phyloP scores from a whole-genome alignment of 768 basidiomycete genomes.

The Pleurotus giganteus region DNA sequence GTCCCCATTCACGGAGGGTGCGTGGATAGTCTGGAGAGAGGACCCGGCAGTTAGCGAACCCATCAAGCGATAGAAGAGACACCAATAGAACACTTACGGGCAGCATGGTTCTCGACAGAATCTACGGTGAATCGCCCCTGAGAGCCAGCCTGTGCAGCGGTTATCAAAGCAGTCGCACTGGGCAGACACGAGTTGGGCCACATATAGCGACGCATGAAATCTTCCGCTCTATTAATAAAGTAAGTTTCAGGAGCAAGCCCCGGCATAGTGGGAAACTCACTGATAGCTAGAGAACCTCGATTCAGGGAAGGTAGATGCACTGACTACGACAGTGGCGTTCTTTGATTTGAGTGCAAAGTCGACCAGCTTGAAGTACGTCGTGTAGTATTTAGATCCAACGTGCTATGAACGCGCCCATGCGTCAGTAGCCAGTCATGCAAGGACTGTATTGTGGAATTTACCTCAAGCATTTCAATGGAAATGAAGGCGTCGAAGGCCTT shows the following conservation, averaged over 20 bases:
- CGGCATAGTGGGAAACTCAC: conserved; percentile 36
- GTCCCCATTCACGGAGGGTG: conserved; percentile 89
- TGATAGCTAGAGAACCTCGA: conserved; percentile 68
- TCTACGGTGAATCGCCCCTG: conserved; percentile 80
- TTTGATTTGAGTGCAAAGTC: conserved; percentile 73
- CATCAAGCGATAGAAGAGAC: not conserved
- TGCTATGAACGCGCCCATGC: conserved; percentile 31
- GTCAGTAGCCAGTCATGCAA: conserved; percentile 27
- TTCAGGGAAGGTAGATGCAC: conserved; percentile 69
- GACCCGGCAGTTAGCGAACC: conserved; percentile 6
- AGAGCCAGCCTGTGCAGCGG: conserved; percentile 66
- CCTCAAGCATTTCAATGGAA: conserved; percentile 82
- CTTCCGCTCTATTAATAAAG: conserved; percentile 53
- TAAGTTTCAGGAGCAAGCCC: not conserved
- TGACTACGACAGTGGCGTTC: conserved; percentile 68
- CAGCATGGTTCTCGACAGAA: conserved; percentile 80
- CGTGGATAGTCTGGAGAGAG: conserved; percentile 69
- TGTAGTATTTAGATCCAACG: conserved; percentile 56
- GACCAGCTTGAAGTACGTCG: conserved; percentile 72
- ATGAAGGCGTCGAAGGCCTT: conserved; percentile 79
- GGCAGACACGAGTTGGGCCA: conserved; percentile 90
- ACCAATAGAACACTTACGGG: conserved; percentile 46
- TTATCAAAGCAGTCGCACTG: conserved; percentile 78
- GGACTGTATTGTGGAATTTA: conserved; percentile 43
- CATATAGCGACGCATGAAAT: conserved; percentile 87